phyloP scores from a whole-genome alignment of 768 basidiomycete species.

The Hemileccinum impolitum region DNA sequence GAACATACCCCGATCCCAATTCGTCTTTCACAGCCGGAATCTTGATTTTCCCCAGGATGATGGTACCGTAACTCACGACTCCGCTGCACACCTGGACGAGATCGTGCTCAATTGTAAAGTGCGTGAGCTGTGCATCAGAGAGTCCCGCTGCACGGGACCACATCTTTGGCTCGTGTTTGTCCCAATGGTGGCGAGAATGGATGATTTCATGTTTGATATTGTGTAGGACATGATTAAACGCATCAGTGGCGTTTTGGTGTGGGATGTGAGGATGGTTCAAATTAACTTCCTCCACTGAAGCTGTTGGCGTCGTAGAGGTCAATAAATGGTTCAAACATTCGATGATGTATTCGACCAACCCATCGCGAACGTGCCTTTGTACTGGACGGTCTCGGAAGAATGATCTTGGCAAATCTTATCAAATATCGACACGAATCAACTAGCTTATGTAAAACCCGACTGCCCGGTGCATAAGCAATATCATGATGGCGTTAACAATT shows the following conservation, averaged over 20 bases:
- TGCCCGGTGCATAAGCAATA: slow-evolving; percentile 6
- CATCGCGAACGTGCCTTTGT: slow-evolving; percentile 14
- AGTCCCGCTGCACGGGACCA: slow-evolving; percentile 58
- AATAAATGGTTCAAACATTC: slow-evolving; percentile 2
- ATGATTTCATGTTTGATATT: slow-evolving; percentile 64
- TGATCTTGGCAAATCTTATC: slow-evolving; percentile 17
- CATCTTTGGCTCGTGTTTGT: slow-evolving; percentile 57
- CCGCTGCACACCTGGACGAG: slow-evolving; percentile 51
- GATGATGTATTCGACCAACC: slow-evolving; percentile 18
- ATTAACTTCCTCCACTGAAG: slow-evolving; percentile 51
- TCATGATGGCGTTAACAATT: slow-evolving; percentile 16
- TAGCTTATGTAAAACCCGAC: slow-evolving; percentile 16
- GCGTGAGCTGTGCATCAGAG: slow-evolving; percentile 49
- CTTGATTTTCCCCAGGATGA: slow-evolving; percentile 74
- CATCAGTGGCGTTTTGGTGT: slow-evolving; percentile 56
- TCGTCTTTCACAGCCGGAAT: slow-evolving; percentile 64
- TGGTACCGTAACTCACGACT: slow-evolving; percentile 60
- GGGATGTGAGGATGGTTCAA: slow-evolving; percentile 62
- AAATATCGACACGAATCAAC: slow-evolving; percentile 3
- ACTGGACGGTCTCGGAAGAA: slow-evolving; percentile 3
- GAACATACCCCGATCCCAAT: slow-evolving; percentile 60
- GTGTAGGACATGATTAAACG: slow-evolving; percentile 53
- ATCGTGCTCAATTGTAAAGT: slow-evolving; percentile 47
- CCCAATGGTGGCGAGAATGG: slow-evolving; percentile 66
- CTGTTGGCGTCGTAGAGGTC: slow-evolving; percentile 34